These are phyloP conservation scores for Mycogone perniciosa DNA, from an alignment of 2,329 filamentous ascomycete genomes.

Conservation along the genomic window DNA sequence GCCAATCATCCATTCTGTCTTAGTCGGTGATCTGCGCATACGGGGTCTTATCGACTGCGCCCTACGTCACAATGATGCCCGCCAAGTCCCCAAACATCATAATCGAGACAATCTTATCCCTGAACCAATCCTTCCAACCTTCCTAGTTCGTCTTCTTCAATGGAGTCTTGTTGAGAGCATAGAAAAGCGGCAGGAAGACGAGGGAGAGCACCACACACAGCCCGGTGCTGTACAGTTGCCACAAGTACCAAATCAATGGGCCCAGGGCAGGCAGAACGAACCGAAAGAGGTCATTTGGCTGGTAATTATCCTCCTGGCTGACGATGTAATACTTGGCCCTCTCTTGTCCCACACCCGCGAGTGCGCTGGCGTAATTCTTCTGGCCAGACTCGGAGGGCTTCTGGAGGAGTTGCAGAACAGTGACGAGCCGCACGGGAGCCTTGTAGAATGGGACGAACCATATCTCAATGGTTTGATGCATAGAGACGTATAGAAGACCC, in stretches of 20 bases:
- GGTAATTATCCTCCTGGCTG: conserved; percentile 76
- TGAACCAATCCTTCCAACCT: neutral
- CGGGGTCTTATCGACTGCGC: too few species aligned
- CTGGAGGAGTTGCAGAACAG: conserved; percentile 56
- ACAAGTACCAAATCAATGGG: conserved; percentile 45
- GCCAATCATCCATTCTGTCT: too few species aligned
- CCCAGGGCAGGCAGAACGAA: conserved; percentile 61
- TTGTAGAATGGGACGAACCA: conserved; percentile 73
- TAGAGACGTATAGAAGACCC: conserved; percentile 63
- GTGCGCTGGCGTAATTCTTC: conserved; percentile 7
- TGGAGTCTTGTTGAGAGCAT: conserved; percentile 23
- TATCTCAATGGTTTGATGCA: conserved; percentile 69
- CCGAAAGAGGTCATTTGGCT: conserved; percentile 66
- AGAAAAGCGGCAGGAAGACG: conserved; percentile 31
- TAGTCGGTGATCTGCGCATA: too few species aligned
- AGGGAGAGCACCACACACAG: conserved; percentile 57
- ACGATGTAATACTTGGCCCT: conserved; percentile 59
- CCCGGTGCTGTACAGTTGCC: conserved; percentile 59
- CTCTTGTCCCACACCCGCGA: conserved; percentile 16
- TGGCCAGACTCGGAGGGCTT: conserved; percentile 15
- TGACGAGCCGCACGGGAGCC: conserved; percentile 60
- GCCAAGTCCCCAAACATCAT: too few species aligned
- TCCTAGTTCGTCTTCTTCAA: conserved; percentile 9
- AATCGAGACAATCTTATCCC: too few species aligned
- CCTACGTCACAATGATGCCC: too few species aligned